Evolutionary conservation across 345 rosid genomes (phyloP), one percentile per base, ranked within the genome.

Genomic region (Abelmoschus esculentus): DNA sequence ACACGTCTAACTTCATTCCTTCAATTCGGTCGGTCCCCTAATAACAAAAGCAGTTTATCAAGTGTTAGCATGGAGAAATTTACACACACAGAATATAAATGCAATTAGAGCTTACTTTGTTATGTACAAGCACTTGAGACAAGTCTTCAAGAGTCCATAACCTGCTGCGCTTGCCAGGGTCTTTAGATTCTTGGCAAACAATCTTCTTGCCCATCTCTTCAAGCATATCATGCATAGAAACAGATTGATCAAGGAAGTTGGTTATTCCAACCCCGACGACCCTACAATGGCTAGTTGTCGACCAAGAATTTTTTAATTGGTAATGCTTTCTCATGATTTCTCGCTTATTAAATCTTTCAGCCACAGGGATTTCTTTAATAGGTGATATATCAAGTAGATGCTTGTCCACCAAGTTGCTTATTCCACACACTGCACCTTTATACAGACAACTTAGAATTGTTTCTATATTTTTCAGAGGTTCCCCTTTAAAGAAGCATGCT

Each of bases 1-100:
- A 5, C 55, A 50, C 15, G 22, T 50, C 19, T 50, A 50, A n/a
- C 19, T 15, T 54, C 64, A 80, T 72, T 15, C 82, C 82, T 72
- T 80, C 66, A 61, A 83, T 42, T 31, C 22, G 57, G 7, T 75
- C 68, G 22, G 70, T 57, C 31, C 75, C 84, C 86, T 47, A 1
- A 47, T 83, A 54, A 13, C 1, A 53, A 53, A 12, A 47, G 12
- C 5, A 47, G 3, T 13, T 11, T 12, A 3, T 46, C 50, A 46
- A 46, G 50, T 46, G 13, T 46, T 3, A 46, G 50, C 0, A 46
- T 46, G 3, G 50, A 11, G 50, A 46, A 46, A 46, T 47, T 47
- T 47, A 22, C 26, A 22, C 26, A 22, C 26, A 22, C 26, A 19
- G 8, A 17, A 40, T n/a, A n/a, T 6, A 34, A 18, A 50, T 1